Conservation (phyloP, 2,329 filamentous ascomycete species). For the Thermomyces lanuginosus region DNA sequence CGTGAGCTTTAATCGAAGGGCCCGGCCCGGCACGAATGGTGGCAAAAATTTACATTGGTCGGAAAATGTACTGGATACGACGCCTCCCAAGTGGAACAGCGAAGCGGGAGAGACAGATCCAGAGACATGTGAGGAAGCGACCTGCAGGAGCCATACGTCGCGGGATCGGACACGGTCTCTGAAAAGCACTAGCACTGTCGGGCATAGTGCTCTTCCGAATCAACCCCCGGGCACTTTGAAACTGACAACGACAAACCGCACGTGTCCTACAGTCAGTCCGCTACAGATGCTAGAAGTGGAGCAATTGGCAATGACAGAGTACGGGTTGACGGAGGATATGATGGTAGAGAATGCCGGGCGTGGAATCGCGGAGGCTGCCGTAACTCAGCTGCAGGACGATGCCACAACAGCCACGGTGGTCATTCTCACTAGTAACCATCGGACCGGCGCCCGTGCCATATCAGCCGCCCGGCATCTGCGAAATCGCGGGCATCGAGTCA, state of each 20-base stretch:
- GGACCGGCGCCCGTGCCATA: constrained; percentile 67
- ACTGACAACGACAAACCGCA: constrained; percentile 37
- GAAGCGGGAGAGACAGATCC: constrained; percentile 49
- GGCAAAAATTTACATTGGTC: constrained; percentile 85
- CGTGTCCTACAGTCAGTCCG: constrained; percentile 45
- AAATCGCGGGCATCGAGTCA: constrained; percentile 64
- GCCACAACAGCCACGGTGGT: constrained; percentile 44
- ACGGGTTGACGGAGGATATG: constrained; percentile 74
- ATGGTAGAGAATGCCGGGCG: constrained; percentile 84
- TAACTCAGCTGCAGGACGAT: constrained; percentile 48
- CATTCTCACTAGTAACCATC: constrained; percentile 89
- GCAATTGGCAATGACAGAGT: constrained; percentile 73
- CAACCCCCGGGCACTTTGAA: constrained; percentile 30
- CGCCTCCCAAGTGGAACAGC: constrained; percentile 49
- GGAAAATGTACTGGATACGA: constrained; percentile 68
- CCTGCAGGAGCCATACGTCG: constrained; percentile 32
- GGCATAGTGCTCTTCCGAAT: constrained; percentile 21
- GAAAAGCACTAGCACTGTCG: constrained; percentile 27
- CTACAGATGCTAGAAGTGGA: constrained; percentile 86
- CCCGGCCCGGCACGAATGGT: constrained; percentile 49
- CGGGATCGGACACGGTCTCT: constrained; percentile 27
- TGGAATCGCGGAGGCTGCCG: constrained; percentile 64
- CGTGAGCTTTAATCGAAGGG: constrained; percentile 65
- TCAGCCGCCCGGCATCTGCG: constrained; percentile 74
- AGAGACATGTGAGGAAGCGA: constrained; percentile 23